phyloP scores from a whole-genome alignment of 1,139 yeast species.

The Hyphopichia wangnamkhiaoensis region DNA sequence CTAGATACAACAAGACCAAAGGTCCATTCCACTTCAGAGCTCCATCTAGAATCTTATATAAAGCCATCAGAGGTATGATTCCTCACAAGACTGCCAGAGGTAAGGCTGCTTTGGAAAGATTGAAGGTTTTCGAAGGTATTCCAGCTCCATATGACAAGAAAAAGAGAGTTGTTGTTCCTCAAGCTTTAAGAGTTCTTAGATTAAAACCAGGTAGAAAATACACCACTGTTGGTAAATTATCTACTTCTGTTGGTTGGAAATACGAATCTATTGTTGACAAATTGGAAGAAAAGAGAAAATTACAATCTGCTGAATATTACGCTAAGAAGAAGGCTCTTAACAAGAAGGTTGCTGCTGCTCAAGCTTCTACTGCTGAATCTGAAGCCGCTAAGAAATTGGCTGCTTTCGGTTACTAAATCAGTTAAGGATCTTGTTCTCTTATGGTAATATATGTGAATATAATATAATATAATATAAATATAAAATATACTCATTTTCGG shows the following conservation, averaged over 20 bases:
- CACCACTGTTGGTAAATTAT: conserved; percentile 97
- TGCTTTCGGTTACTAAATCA: conserved; percentile 71
- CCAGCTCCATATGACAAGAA: conserved; percentile 99
- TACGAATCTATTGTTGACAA: conserved; percentile 97
- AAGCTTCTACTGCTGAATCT: conserved; percentile 74
- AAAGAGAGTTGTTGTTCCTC: conserved; percentile 99
- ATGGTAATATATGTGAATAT: conserved; percentile 7
- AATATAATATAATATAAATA: no score
- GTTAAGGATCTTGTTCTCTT: conserved; percentile 4
- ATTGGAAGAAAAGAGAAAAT: conserved; percentile 99
- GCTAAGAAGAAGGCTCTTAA: conserved; percentile 97
- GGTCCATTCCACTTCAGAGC: conserved; percentile 99
- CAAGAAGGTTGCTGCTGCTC: conserved; percentile 88
- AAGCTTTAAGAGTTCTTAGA: conserved; percentile 99
- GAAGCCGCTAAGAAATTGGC: conserved; percentile 77
- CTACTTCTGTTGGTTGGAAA: conserved; percentile 99
- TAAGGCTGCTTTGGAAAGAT: conserved; percentile 99
- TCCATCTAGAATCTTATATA: conserved; percentile 99
- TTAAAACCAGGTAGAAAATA: conserved; percentile 99
- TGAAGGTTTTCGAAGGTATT: conserved; percentile 99
- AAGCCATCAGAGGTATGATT: conserved; percentile 99
- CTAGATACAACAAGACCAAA: conserved; percentile 97
- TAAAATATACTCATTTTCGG: no score
- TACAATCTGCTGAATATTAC: conserved; percentile 98
- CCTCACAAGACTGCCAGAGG: conserved; percentile 99